Evolutionary conservation across 2,329 filamentous ascomycete genomes (phyloP), one percentile per base, ranked within the genome.

Genomic region (Monilinia fructicola): DNA sequence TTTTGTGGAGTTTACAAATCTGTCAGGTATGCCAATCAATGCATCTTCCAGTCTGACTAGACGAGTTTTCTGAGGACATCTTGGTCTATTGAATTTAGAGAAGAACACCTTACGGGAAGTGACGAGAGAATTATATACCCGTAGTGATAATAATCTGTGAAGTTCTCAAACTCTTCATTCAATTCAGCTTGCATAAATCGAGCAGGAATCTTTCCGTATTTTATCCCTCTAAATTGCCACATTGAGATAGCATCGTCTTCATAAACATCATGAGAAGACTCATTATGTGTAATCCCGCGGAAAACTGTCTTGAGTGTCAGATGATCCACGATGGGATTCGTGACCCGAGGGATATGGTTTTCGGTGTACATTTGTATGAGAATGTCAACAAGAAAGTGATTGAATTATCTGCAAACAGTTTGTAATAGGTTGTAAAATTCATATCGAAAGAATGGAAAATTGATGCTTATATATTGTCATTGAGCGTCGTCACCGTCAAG

Each of bases 21-120:
- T 38, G 1, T 67, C 46, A 55, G 65, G 52, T 14, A 65, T 5
- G 3, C 65, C 65, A 31, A 69, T 69, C 4, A 69, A 52, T 18
- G 14, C 46, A 26, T 69, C 67, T 67, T 70, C 68, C 40, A 69
- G 26, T 23, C 68, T 50, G 7, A 38, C 16, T 4, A 65, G 54
- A 12, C 40, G 5, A 7, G 31, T 35, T 35, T 35, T 35, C 31
- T 35, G 31, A 6, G 31, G 5, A 35, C 1, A 35, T 35, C 5
- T 5, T 35, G 31, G 31, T 35, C 31, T 35, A 35, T 35, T 35
- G 5, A 35, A 35, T 5, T 35, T 35, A 35, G 5, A 35, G 6
- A 35, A 35, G 31, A 7, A 35, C 5, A 35, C 6, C 31, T 6
- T 7, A 35, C 31, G 6, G 3, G 9, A 35, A 35, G 1, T 35